Evolutionary conservation across 2,329 filamentous ascomycete species (phyloP).

Genomic region (Aspergillus niger): DNA sequence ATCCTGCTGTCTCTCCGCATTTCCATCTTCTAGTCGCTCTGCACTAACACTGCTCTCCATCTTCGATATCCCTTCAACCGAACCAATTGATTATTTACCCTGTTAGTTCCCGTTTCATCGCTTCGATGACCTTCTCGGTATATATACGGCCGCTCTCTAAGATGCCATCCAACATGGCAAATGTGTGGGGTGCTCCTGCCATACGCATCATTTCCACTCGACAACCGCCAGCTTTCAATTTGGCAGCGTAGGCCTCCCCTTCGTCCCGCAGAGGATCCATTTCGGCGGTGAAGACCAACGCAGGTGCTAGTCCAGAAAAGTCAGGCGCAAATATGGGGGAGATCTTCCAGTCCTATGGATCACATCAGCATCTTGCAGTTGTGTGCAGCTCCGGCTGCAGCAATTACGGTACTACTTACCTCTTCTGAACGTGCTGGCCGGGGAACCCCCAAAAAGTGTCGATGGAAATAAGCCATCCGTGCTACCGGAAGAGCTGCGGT

Average conservation of each 20-base stretch:
- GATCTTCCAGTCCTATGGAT: constrained; percentile 43
- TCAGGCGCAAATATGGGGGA: constrained; percentile 43
- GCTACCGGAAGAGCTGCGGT: constrained; percentile 38
- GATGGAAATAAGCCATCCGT: constrained; percentile 45
- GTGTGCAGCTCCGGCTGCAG: background rate
- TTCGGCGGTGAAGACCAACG: constrained; percentile 44
- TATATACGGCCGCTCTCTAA: constrained; percentile 32
- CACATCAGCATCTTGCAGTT: constrained; percentile 13
- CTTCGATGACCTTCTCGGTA: constrained; percentile 32
- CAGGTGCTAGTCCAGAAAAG: constrained; percentile 41
- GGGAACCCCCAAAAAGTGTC: constrained; percentile 41
- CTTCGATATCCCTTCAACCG: background rate
- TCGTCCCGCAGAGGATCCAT: constrained; percentile 47
- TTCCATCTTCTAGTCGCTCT: background rate
- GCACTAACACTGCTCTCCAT: background rate
- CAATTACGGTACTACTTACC: constrained; percentile 26
- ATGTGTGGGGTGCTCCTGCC: constrained; percentile 39
- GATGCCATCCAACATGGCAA: constrained; percentile 34
- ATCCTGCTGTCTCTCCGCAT: constrained; percentile 14
- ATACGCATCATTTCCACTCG: constrained; percentile 35
- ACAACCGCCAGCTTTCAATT: constrained; percentile 39
- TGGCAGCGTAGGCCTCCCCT: constrained; percentile 43
- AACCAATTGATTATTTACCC: background rate
- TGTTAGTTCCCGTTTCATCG: constrained; percentile 28
- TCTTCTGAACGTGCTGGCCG: constrained; percentile 37